Percentiles rank a stretch among this genome's conserved stretches.
Conservation (phyloP, 2,329 filamentous ascomycete genomes). For the Seiridium unicorne region DNA sequence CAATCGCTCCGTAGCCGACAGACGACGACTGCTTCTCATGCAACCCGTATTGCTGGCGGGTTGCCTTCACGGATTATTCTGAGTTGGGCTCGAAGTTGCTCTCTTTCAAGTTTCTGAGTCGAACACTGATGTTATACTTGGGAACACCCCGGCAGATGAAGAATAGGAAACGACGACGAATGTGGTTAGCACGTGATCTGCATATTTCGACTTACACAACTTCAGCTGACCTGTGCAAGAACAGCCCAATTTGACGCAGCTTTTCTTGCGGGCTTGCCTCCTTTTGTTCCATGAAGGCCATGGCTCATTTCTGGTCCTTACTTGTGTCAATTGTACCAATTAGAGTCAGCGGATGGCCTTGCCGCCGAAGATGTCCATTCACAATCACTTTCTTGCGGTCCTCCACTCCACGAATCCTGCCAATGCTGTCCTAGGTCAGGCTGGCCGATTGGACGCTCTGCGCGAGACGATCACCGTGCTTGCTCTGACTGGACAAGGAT, state of each 20-base stretch:
- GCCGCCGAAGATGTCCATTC: no score
- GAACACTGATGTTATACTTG: neutral
- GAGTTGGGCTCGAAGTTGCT: no score
- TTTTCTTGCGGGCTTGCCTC: neutral
- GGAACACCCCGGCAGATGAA: neutral
- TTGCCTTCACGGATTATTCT: no score
- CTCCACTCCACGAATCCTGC: no score
- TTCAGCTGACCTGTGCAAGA: neutral
- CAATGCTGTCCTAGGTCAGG: no score
- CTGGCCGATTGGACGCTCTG: no score
- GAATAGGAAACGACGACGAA: neutral
- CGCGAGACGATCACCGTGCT: neutral
- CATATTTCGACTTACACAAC: neutral
- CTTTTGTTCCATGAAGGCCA: neutral
- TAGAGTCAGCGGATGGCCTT: no score
- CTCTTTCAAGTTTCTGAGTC: neutral
- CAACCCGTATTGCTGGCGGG: no score
- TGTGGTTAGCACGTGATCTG: neutral
- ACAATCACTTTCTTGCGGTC: no score
- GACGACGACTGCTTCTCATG: no score
- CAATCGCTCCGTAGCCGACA: no score
- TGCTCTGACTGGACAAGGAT: neutral
- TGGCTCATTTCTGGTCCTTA: neutral
- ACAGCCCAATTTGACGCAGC: neutral
- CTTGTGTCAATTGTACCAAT: neutral